Base-by-base conservation (phyloP, 177 flowering plant species). In the Telopea speciosissima region DNA sequence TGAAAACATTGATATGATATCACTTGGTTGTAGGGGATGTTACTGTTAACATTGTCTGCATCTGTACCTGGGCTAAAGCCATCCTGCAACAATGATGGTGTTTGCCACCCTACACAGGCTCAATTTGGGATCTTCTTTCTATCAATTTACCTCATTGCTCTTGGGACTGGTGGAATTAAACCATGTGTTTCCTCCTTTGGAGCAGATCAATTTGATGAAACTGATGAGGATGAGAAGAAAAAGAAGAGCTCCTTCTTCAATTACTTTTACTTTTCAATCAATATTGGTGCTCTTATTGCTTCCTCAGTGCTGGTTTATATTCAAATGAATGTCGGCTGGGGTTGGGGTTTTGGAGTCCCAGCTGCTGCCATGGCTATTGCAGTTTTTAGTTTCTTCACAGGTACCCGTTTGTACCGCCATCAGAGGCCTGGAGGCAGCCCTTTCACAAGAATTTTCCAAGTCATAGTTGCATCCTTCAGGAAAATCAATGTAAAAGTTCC, bases 131-230 rank as follows among this genome's bases (percentile, higher is more conserved):
- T 76, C 3, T 75, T 70, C 68, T 81, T 81, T 26, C 9, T 72
- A 13, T 72, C 80, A 65, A 79, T 83, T 58, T 83, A 79, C 77
- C 65, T 79, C 14, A 75, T 83, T 26, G 85, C 85, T 59, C 63
- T 81, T 10, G 85, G 83, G 24, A 83, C 83, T 0, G 85, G 85
- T 16, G 85, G 83, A 58, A 83, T 81, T 36, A 81, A 79, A 76
- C 85, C 85, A 25, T 83, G 85, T 61, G 85, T 83, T 14, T 83
- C 85, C 3, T 79, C 85, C 45, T 83, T 77, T n/a, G 85, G 85
- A 1, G 85, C 82, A 0, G 85, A 83, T 63, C 85, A 83, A 75
- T 83, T 83, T 45, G 85, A 83, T 63, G 84, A 81, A 16, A 28
- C 77, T 9, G 79, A 81, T 33, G 79, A 67, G 8, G 26, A 13